phyloP scores from a whole-genome alignment of 495 filamentous ascomycete species.

The Daldinia decipiens region DNA sequence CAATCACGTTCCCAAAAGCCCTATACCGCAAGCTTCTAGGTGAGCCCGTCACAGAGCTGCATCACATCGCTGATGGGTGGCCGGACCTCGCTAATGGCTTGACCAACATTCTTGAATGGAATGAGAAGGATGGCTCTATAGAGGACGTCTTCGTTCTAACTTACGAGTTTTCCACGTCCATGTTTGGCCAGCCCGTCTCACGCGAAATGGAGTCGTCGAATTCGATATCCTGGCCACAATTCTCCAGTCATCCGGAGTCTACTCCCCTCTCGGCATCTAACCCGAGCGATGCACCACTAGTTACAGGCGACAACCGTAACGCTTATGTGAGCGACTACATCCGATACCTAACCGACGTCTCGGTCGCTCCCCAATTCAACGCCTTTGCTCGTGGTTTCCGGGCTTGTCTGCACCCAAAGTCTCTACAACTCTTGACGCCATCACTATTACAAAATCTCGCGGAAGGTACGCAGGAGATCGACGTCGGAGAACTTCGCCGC shows the following conservation, averaged over 20 bases:
- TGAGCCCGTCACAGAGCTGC: constrained; percentile 68
- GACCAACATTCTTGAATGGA: constrained; percentile 75
- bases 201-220: constrained; percentile 57
- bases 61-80: constrained; percentile 89
- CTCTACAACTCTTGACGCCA: constrained; percentile 76
- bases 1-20: constrained; percentile 83
- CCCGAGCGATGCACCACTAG: constrained; percentile 64
- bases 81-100: constrained; percentile 78
- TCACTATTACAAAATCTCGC: constrained; percentile 76
- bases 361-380: constrained; percentile 77
- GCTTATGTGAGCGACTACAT: constrained; percentile 90
- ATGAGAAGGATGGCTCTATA: constrained; percentile 76
- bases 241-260: constrained; percentile 32
- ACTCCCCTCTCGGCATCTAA: constrained; percentile 48
- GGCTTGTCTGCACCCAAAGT: constrained; percentile 73
- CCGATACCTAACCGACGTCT: constrained; percentile 80
- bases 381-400: constrained; percentile 88
- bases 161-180: constrained; percentile 85
- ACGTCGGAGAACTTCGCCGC: constrained; percentile 73
- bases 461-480: constrained; percentile 82
- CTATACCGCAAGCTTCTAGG: constrained; percentile 85
- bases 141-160: constrained; percentile 81
- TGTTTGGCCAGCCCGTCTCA: constrained; percentile 65
- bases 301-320: constrained; percentile 80
- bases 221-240: constrained; percentile 56